Percentiles rank a stretch among this genome's conserved stretches.
These are phyloP conservation scores for Nemania sp. DNA, from an alignment of 2,329 filamentous ascomycete genomes.

Conservation along the genomic window DNA sequence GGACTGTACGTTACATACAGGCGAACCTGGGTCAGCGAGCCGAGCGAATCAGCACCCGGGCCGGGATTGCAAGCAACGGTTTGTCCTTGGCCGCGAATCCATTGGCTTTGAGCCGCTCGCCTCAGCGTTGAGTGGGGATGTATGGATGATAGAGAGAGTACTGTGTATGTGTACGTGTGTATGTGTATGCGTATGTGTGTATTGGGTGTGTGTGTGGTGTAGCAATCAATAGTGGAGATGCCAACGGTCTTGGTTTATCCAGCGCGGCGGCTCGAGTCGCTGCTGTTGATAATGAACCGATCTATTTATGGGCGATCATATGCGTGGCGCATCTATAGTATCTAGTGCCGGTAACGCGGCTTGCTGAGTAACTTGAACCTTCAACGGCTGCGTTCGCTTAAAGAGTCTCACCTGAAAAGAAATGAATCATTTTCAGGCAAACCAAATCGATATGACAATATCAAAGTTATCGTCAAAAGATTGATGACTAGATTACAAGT, in stretches of 20 bases:
- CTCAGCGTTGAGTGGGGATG: neutral
- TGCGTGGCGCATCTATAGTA: neutral
- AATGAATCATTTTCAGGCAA: neutral
- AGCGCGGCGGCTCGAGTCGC: conserved; percentile 5
- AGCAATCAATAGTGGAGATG: conserved; percentile 1
- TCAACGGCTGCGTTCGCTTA: neutral
- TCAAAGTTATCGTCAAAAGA: neutral
- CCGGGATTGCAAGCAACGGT: neutral
- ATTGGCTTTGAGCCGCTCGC: neutral
- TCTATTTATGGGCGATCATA: conserved; percentile 11
- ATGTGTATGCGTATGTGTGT: too few species aligned
- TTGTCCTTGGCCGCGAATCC: neutral
- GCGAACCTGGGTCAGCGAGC: neutral
- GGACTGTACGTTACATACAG: neutral
- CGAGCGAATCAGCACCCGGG: neutral
- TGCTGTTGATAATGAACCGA: neutral
- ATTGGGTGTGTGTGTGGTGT: neutral
- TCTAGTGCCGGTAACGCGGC: neutral
- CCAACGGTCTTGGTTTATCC: conserved; percentile 18
- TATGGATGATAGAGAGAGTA: too few species aligned
- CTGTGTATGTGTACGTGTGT: too few species aligned
- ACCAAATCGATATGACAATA: neutral
- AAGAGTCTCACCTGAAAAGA: neutral
- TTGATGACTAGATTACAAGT: neutral
- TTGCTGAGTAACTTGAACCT: neutral